Evolutionary conservation across 140 eudicot genomes (phyloP), one percentile per base, ranked within the genome.

Genomic region (Senecio squalidus): DNA sequence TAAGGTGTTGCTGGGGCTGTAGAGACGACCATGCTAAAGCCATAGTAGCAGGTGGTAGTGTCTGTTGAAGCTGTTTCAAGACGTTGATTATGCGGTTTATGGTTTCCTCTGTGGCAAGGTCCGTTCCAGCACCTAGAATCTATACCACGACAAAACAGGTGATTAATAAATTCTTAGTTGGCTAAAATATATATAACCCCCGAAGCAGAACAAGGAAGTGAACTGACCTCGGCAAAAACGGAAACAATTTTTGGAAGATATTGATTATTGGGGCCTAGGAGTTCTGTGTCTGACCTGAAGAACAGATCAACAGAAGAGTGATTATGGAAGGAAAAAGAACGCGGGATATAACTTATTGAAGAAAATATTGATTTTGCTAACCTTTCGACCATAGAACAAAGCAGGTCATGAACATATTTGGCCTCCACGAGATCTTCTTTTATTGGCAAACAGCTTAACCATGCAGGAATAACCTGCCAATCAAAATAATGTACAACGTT

Each of bases 341-440:
- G 14, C 14, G 2, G 15, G 43, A 36, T 36, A 36, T 36, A 5
- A 36, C 43, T 36, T 9, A 36, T 48, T 16, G 21, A 55, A 7
- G 18, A 13, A 47, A 41, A 13, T 6, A 18, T 45, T 36, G 22
- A 43, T 58, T 60, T 40, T 31, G 33, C 67, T 38, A 64, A 76
- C 98, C 96, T 84, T 74, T 92, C 98, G 2, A 92, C 95, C 98
- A 92, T 92, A n/a, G 92, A 79, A 58, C 96, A 92, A 51, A 92
- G 98, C 67, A 81, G 93, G 66, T 92, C 98, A 55, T 92, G 98
- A 57, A 92, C 98, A 77, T 63, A 93, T 80, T 92, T 92, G 65
- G 98, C 98, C 71, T 92, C 98, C 27, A 92, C 82, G 5, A 87
- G 79, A 69, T 92, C 98, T 30, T 93, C 95, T 69, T 84, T 92